These are phyloP conservation scores for Phytophthora brassicae DNA, from an alignment of 352 stramenopile genomes.

Conservation along the genomic window DNA sequence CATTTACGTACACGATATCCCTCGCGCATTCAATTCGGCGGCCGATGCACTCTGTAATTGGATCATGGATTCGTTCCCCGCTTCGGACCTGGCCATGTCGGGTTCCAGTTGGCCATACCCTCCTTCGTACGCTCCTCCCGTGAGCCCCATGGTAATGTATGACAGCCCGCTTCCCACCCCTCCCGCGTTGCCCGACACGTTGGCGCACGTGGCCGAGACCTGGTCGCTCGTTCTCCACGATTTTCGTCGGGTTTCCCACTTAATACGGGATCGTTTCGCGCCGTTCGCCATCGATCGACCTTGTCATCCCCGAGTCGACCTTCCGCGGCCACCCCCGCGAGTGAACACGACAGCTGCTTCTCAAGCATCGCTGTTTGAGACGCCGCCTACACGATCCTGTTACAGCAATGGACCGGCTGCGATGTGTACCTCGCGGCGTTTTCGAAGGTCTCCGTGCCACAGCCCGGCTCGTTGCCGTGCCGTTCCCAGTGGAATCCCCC, in stretches of 20 bases:
- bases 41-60: conserved; percentile 23
- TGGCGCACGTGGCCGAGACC: not conserved
- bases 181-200: not conserved
- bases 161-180: too few relatives aligned
- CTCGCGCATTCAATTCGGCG: not conserved
- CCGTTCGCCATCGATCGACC: not conserved
- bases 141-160: not conserved
- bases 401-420: too few relatives aligned
- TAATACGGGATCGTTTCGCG: not conserved
- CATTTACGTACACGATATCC: conserved; percentile 4
- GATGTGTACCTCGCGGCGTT: not conserved
- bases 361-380: not conserved
- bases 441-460: not conserved
- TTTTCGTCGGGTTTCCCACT: not conserved
- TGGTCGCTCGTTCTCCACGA: not conserved
- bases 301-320: not conserved
- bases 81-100: not conserved
- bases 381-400: too few relatives aligned
- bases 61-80: conserved; percentile 12
- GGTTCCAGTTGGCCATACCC: not conserved
- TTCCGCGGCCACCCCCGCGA: too few relatives aligned
- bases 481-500: not conserved
- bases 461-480: not conserved
- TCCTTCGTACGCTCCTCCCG: not conserved
- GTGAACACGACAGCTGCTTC: not conserved